Evolutionary conservation across 2,329 filamentous ascomycete species (phyloP).

Genomic region (Lasiodiplodia sp.): DNA sequence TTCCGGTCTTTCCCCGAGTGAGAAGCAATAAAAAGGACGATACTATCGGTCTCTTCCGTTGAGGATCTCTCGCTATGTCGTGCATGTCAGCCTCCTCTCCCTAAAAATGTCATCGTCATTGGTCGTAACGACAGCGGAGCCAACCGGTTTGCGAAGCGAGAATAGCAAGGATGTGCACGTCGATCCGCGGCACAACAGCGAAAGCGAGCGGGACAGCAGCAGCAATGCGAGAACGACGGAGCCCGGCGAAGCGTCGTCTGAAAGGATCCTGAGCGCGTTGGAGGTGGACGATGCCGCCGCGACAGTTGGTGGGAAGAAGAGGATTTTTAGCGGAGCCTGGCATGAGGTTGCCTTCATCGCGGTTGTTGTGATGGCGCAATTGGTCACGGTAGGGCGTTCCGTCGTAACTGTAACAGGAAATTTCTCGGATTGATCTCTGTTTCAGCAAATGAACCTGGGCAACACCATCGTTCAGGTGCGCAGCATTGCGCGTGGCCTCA

Average conservation of each 20-base stretch:
- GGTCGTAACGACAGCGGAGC: background rate
- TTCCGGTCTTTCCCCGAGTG: background rate
- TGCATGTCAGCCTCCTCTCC: background rate
- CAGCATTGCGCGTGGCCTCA: constrained; percentile 8
- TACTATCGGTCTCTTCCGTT: background rate
- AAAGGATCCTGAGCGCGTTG: background rate
- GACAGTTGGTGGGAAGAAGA: background rate
- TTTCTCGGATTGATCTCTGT: background rate
- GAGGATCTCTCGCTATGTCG: background rate
- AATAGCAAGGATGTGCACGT: background rate
- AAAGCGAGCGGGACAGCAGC: background rate
- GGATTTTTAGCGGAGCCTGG: background rate
- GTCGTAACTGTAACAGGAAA: background rate
- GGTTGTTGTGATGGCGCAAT: constrained; percentile 22
- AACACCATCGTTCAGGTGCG: constrained; percentile 20
- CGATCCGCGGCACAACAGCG: background rate
- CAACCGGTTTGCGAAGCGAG: background rate
- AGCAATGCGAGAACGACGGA: background rate
- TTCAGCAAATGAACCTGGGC: constrained; percentile 24
- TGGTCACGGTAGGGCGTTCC: constrained; percentile 2
- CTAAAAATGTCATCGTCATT: constrained; percentile 4
- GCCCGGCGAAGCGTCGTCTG: background rate
- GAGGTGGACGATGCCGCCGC: background rate
- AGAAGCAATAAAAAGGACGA: background rate
- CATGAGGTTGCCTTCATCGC: constrained; percentile 18